Conservation (phyloP, 164 flowering plant species). For the Cinnamomum micranthum region DNA sequence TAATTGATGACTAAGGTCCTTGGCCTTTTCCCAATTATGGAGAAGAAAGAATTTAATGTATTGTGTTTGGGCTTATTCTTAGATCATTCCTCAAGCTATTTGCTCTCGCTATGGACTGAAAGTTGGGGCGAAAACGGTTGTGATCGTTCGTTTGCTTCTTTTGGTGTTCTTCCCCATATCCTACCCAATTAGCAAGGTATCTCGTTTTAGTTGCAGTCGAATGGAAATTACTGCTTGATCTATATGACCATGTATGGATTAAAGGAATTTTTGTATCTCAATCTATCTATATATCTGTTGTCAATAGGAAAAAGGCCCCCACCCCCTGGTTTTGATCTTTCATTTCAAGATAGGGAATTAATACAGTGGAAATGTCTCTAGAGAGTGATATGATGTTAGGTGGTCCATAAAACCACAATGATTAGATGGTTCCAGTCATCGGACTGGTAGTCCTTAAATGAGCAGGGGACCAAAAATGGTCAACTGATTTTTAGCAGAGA, state of each 20-base stretch:
- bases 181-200: constrained; percentile 75
- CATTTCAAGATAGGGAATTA: neutral
- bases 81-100: constrained; percentile 77
- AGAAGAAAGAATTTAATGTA: neutral
- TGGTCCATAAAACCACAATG: neutral
- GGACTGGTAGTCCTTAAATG: neutral
- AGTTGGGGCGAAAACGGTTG: constrained; percentile 55
- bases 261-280: neutral
- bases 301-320: too few relatives aligned
- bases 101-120: constrained; percentile 68
- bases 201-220: neutral
- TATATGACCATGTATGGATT: neutral
- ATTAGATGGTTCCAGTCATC: neutral
- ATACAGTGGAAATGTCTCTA: too few relatives aligned
- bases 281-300: neutral
- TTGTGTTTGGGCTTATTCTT: neutral
- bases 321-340: neutral
- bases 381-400: neutral
- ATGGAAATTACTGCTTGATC: neutral
- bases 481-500: neutral
- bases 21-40: neutral
- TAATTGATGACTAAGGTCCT: neutral
- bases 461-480: neutral
- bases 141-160: constrained; percentile 51
- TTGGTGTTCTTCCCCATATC: constrained; percentile 48